Evolutionary conservation across 116 monocot species (phyloP).

Genomic region (Papilionanthe hybrid): DNA sequence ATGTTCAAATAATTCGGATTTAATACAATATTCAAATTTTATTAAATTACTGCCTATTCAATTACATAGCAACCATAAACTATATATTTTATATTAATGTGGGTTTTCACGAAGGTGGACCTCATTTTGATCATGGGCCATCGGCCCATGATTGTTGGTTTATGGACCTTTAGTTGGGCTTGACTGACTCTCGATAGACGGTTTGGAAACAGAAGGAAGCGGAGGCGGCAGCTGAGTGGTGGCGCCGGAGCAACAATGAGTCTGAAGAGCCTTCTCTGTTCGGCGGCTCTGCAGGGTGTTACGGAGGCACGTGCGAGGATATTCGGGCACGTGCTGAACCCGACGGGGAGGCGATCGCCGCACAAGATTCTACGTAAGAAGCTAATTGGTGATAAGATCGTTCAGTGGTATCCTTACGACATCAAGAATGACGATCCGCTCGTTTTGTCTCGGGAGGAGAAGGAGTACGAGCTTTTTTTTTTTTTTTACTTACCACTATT

Average conservation of each 20-base stretch:
- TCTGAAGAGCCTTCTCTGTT: conserved; percentile 41
- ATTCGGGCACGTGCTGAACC: conserved; percentile 90
- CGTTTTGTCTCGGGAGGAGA: conserved; percentile 62
- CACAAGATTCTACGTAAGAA: conserved; percentile 91
- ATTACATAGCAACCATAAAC: no score
- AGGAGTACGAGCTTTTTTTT: conserved; percentile 42
- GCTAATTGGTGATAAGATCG: conserved; percentile 75
- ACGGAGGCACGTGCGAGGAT: conserved; percentile 81
- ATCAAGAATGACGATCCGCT: conserved; percentile 84
- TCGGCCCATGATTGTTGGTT: no score
- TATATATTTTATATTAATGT: no score
- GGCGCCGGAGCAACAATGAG: conserved; percentile 12
- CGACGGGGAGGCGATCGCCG: conserved; percentile 63
- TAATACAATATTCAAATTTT: no score
- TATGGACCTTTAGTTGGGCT: no score
- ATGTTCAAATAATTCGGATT: no score
- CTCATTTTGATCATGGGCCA: no score
- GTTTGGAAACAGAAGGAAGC: no score
- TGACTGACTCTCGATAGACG: no score
- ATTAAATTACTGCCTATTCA: no score
- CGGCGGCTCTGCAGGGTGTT: conserved; percentile 66
- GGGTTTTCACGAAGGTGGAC: no score
- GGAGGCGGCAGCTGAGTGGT: neutral
- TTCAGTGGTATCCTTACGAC: conserved; percentile 86
- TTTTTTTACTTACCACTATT: neutral